Percentiles rank a stretch among this genome's conserved stretches.
These are phyloP conservation scores for Flaveria linearis DNA, from an alignment of 129 eudicot species.

Conservation along the genomic window DNA sequence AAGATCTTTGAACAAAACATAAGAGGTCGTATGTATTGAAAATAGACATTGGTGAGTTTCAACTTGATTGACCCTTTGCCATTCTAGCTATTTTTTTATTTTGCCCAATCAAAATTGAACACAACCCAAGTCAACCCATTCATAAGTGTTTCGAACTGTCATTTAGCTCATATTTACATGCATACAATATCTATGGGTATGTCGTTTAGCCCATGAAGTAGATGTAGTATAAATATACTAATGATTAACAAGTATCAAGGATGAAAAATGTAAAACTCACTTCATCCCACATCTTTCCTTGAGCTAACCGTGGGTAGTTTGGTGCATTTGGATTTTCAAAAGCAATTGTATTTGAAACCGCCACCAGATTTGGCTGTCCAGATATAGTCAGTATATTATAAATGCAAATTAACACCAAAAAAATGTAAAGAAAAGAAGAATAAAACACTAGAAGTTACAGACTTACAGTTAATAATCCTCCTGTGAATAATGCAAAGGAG, in stretches of 20 bases:
- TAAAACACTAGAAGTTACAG: constrained; percentile 40
- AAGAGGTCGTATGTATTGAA: background rate
- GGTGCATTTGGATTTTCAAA: constrained; percentile 96
- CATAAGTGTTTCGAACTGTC: background rate
- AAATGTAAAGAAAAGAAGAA: background rate
- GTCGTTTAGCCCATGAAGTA: background rate
- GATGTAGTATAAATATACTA: constrained; percentile 5
- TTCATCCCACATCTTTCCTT: constrained; percentile 92
- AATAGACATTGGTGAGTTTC: background rate
- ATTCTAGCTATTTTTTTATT: background rate
- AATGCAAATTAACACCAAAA: constrained; percentile 11
- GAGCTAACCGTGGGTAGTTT: constrained; percentile 90
- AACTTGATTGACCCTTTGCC: background rate
- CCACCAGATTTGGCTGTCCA: constrained; percentile 82
- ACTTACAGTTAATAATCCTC: constrained; percentile 56
- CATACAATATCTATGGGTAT: too few species aligned
- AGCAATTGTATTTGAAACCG: constrained; percentile 67
- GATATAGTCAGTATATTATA: constrained; percentile 21
- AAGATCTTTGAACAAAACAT: background rate
- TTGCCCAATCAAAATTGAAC: background rate
- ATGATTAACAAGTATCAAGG: constrained; percentile 13
- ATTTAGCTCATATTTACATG: too few species aligned
- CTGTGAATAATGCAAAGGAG: constrained; percentile 81
- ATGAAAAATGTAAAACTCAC: constrained; percentile 43
- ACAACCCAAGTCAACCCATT: background rate